Evolutionary conservation across 352 stramenopile species (phyloP).

Genomic region (Phytophthora megakarya): DNA sequence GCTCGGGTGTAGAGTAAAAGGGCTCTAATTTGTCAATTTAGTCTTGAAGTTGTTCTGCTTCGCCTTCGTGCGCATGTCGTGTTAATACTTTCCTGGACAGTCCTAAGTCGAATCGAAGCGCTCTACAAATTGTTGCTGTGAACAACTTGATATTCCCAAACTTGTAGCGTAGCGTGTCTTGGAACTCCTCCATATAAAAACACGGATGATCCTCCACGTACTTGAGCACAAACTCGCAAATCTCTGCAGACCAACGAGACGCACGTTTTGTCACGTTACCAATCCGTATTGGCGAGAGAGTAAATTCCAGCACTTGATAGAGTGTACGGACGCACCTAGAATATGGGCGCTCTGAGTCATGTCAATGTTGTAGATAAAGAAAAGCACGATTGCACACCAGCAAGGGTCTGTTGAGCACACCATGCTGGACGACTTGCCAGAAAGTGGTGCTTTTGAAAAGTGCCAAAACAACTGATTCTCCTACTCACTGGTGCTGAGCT

Average conservation of each 20-base stretch:
- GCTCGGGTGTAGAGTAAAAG: constrained; percentile 1
- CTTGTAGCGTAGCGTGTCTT: constrained; percentile 1
- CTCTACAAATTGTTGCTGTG: background rate
- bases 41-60: constrained; percentile 2
- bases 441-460: constrained; percentile 4
- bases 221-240: background rate
- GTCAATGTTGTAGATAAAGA: constrained; percentile 2
- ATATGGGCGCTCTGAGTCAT: background rate
- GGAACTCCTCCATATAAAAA: constrained; percentile 6
- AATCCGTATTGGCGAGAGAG: background rate
- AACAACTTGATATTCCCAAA: constrained; percentile 2
- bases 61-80: background rate
- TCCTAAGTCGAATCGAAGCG: background rate
- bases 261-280: background rate
- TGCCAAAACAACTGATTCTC: constrained; percentile 1
- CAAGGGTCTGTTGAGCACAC: background rate
- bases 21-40: constrained; percentile 8
- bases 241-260: background rate
- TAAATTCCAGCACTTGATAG: background rate
- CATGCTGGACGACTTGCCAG: background rate
- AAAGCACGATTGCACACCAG: constrained; percentile 2
- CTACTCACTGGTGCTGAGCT: background rate
- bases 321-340: background rate
- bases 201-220: background rate
- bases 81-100: background rate